These are phyloP conservation scores for Rhizopogon rudus DNA, from an alignment of 768 basidiomycete species.

Conservation along the genomic window DNA sequence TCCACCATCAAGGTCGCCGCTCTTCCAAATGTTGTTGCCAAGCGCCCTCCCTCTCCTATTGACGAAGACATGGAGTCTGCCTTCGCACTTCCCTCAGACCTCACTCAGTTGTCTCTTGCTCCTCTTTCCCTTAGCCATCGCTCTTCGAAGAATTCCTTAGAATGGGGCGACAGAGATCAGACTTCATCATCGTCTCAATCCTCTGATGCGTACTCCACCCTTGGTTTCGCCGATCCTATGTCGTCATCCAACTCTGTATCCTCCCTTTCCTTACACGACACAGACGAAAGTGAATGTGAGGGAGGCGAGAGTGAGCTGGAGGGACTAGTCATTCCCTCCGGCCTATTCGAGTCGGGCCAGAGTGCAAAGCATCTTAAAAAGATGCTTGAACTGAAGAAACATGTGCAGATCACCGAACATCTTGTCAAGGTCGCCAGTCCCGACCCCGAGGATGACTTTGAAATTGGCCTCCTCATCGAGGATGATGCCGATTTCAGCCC, in stretches of 20 bases:
- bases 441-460: constrained; percentile 81
- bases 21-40: constrained; percentile 36
- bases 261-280: constrained; percentile 59
- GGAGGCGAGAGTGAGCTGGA: constrained; percentile 75
- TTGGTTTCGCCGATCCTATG: constrained; percentile 69
- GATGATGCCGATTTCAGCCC: constrained; percentile 82
- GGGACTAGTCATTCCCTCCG: constrained; percentile 72
- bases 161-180: constrained; percentile 83
- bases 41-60: constrained; percentile 34
- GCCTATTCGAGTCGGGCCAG: constrained; percentile 69
- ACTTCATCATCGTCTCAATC: constrained; percentile 74
- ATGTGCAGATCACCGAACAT: constrained; percentile 49
- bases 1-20: constrained; percentile 78
- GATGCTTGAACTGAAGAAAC: constrained; percentile 52
- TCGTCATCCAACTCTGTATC: constrained; percentile 69
- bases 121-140: constrained; percentile 72
- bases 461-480: constrained; percentile 78
- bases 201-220: constrained; percentile 80
- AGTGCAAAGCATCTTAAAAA: constrained; percentile 45
- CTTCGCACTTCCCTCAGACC: constrained; percentile 74
- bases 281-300: constrained; percentile 65
- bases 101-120: constrained; percentile 78
- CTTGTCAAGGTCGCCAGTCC: constrained; percentile 48
- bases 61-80: constrained; percentile 80
- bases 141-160: constrained; percentile 77